Conservation (phyloP, 305 asterid genomes). For the Solanum hybrid region DNA sequence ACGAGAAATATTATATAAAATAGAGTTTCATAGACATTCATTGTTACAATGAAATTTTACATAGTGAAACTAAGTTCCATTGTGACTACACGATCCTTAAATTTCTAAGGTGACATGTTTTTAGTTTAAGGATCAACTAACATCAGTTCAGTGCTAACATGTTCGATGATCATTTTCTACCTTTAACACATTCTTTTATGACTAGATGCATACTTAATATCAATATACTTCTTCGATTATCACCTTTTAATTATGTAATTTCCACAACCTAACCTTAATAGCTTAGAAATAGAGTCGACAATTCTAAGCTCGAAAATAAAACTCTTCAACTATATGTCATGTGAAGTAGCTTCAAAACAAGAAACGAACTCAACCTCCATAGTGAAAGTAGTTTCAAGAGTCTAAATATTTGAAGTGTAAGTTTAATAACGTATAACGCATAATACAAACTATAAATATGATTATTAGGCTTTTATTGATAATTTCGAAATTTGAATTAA, state of each 20-base stretch:
- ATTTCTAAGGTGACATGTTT: not conserved
- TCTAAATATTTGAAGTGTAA: no score
- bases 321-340: not conserved
- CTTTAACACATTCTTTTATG: not conserved
- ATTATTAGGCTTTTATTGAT: not conserved
- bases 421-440: no score
- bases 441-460: no score
- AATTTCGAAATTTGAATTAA: no score
- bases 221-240: no score
- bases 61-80: not conserved
- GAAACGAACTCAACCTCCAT: not conserved
- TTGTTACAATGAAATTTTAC: not conserved
- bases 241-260: not conserved
- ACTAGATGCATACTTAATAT: not conserved
- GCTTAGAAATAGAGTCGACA: not conserved
- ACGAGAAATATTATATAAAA: not conserved
- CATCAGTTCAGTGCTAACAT: not conserved
- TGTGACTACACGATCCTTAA: not conserved
- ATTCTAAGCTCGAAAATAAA: not conserved
- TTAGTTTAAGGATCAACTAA: not conserved
- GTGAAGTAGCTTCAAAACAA: not conserved
- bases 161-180: not conserved
- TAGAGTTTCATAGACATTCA: no score
- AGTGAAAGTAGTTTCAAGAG: not conserved
- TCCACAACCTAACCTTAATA: not conserved